A percentile compares a stretch with the other conserved stretches of the same genome.
Conservation (phyloP, 495 filamentous ascomycete genomes). For the Friedmanniomyces simplex region DNA sequence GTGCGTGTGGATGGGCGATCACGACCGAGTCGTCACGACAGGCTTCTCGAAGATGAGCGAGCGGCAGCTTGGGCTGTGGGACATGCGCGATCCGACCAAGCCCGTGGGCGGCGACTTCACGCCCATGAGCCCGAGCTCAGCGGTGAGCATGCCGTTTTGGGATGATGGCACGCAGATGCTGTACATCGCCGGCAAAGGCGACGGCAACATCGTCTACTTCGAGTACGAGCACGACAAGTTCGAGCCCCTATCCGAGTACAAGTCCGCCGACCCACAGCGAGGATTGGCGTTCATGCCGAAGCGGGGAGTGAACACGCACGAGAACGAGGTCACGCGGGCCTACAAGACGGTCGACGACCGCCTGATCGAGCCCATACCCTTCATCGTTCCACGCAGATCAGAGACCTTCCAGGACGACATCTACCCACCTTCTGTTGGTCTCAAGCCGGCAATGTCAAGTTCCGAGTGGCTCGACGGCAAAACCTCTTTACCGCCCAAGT, state of each 20-base stretch:
- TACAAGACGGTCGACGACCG: slow-evolving; percentile 93
- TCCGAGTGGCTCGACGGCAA: slow-evolving; percentile 81
- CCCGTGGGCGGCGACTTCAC: slow-evolving; percentile 75
- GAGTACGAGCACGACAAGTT: slow-evolving; percentile 97
- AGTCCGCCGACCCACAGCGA: slow-evolving; percentile 86
- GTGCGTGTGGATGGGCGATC: slow-evolving; percentile 91
- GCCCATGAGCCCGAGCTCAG: slow-evolving; percentile 84
- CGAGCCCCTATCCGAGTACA: slow-evolving; percentile 90
- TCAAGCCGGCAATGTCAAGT: slow-evolving; percentile 67
- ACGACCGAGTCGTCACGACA: slow-evolving; percentile 86
- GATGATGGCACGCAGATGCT: slow-evolving; percentile 88
- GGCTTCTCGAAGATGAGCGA: slow-evolving; percentile 98
- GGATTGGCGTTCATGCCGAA: slow-evolving; percentile 93
- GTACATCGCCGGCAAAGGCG: slow-evolving; percentile 92
- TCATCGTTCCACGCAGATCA: slow-evolving; percentile 89
- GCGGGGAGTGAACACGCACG: slow-evolving; percentile 86
- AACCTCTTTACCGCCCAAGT: slow-evolving; percentile 72
- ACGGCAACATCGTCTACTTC: slow-evolving; percentile 97
- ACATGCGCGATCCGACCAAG: slow-evolving; percentile 65
- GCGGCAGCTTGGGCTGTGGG: slow-evolving; percentile 90
- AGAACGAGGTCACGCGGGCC: slow-evolving; percentile 90
- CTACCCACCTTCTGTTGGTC: slow-evolving; percentile 70
- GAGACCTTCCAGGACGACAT: slow-evolving; percentile 97
- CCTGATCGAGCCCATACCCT: slow-evolving; percentile 93
- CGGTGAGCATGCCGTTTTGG: slow-evolving; percentile 99